Percentiles rank a stretch among this genome's conserved stretches.
phyloP scores from a whole-genome alignment of 805 yeast genomes.

The Cyberlindnera xishuangbannaensis region DNA sequence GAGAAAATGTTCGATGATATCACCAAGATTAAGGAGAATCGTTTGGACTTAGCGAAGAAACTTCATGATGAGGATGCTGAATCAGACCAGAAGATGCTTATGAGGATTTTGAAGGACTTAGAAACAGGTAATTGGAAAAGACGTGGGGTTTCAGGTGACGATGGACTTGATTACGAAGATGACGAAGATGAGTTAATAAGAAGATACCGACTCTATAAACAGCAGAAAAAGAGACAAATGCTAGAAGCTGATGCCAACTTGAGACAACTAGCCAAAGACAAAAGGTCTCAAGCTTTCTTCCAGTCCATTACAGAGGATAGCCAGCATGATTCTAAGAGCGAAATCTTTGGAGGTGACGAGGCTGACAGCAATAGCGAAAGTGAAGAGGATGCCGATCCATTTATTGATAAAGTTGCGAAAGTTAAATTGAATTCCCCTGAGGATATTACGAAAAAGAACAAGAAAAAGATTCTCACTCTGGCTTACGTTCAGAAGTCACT shows the following conservation, averaged over 20 bases:
- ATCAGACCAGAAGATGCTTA: slow-evolving; percentile 57
- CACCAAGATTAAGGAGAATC: slow-evolving; percentile 48
- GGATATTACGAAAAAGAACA: slow-evolving; percentile 12
- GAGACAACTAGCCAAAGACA: slow-evolving; percentile 44
- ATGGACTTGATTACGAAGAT: slow-evolving; percentile 63
- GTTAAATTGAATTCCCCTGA: slow-evolving; percentile 13
- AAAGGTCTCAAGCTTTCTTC: slow-evolving; percentile 61
- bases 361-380: slow-evolving; percentile 25
- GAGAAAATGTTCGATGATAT: slow-evolving; percentile 74
- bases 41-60: slow-evolving; percentile 51
- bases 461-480: slow-evolving; percentile 37
- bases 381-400: slow-evolving; percentile 24
- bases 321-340: slow-evolving; percentile 24
- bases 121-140: slow-evolving; percentile 67
- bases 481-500: slow-evolving; percentile 51
- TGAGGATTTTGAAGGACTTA: slow-evolving; percentile 62
- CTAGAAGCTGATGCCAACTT: slow-evolving; percentile 41
- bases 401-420: slow-evolving; percentile 20
- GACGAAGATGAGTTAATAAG: slow-evolving; percentile 61
- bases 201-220: slow-evolving; percentile 21
- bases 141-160: slow-evolving; percentile 44
- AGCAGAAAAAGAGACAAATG: slow-evolving; percentile 35
- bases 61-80: slow-evolving; percentile 55
- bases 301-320: slow-evolving; percentile 51
- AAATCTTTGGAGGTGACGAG: slow-evolving; percentile 26